phyloP scores from a whole-genome alignment of 2,329 filamentous ascomycete species.

The Penicillium sp. region DNA sequence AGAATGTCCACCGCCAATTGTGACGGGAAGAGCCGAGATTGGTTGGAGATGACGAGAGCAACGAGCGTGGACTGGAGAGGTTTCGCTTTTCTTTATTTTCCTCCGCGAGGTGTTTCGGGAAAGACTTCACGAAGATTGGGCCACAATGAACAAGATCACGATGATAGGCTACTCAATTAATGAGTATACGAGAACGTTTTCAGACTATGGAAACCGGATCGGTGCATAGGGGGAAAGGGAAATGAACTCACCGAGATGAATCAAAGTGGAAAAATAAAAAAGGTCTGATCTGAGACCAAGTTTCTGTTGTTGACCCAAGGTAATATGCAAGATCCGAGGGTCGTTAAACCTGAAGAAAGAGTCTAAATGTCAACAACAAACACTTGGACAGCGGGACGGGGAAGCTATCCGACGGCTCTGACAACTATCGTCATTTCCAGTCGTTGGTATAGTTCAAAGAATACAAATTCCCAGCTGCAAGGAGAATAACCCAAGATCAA shows the following conservation, averaged over 20 bases:
- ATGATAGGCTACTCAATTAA: constrained; percentile 39
- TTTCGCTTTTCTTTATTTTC: constrained; percentile 25
- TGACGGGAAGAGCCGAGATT: constrained; percentile 10
- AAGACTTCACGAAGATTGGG: constrained; percentile 32
- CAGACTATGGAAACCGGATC: constrained; percentile 20
- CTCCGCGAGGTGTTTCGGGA: constrained; percentile 27
- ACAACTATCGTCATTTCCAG: constrained; percentile 25
- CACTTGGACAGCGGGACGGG: constrained; percentile 23
- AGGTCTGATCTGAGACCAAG: constrained; percentile 15
- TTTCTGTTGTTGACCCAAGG: constrained; percentile 21
- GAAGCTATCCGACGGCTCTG: constrained; percentile 27
- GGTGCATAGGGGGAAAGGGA: constrained; percentile 26
- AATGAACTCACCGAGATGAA: constrained; percentile 22
- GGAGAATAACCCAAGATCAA: constrained; percentile 26
- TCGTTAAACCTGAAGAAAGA: constrained; percentile 23
- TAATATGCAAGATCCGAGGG: constrained; percentile 32
- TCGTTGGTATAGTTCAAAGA: constrained; percentile 22
- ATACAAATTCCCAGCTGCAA: constrained; percentile 32
- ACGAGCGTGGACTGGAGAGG: constrained; percentile 25
- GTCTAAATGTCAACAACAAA: constrained; percentile 38
- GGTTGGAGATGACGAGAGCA: constrained; percentile 8
- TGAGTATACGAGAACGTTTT: constrained; percentile 35
- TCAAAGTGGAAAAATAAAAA: constrained; percentile 17
- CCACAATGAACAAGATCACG: constrained; percentile 18
- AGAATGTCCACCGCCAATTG: constrained; percentile 16